A percentile compares a stretch with the other conserved stretches of the same genome.
Conservation (phyloP, 805 yeast genomes). For the Cyberlindnera mississippiensis region DNA sequence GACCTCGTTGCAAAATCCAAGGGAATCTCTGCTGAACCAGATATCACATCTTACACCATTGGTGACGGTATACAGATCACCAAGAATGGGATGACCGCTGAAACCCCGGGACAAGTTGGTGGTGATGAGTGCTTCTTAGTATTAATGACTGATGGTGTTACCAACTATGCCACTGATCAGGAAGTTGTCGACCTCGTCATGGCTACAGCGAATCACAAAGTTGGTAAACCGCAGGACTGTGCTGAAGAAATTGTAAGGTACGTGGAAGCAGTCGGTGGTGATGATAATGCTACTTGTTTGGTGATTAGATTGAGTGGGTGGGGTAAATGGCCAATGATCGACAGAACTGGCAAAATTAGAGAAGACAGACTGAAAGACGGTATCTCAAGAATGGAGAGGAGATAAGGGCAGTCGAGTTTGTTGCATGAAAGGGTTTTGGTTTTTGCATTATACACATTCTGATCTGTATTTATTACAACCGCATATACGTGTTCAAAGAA, state of each 20-base stretch:
- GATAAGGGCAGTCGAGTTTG: conserved; percentile 5
- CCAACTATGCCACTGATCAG: conserved; percentile 78
- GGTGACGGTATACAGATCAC: conserved; percentile 52
- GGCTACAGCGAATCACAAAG: conserved; percentile 53
- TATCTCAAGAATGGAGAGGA: conserved; percentile 22
- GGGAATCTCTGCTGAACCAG: conserved; percentile 94
- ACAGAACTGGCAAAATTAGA: conserved; percentile 77
- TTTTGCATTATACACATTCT: background rate
- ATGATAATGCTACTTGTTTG: conserved; percentile 93
- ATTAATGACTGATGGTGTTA: conserved; percentile 82
- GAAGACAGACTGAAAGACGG: conserved; percentile 61
- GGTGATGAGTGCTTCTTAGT: conserved; percentile 88
- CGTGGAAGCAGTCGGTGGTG: conserved; percentile 83
- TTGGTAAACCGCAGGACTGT: conserved; percentile 65
- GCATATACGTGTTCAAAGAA: background rate
- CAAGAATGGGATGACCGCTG: conserved; percentile 14
- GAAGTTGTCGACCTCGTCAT: conserved; percentile 85
- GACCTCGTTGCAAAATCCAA: conserved; percentile 74
- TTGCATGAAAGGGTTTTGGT: background rate
- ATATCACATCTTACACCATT: conserved; percentile 61
- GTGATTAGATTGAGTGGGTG: conserved; percentile 81
- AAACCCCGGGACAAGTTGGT: conserved; percentile 40
- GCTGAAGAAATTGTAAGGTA: conserved; percentile 83
- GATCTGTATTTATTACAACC: background rate
- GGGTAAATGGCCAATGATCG: conserved; percentile 88